These are phyloP conservation scores for Cenchrus fungigraminus DNA, from an alignment of 176 grass and related monocot species.

Conservation along the genomic window DNA sequence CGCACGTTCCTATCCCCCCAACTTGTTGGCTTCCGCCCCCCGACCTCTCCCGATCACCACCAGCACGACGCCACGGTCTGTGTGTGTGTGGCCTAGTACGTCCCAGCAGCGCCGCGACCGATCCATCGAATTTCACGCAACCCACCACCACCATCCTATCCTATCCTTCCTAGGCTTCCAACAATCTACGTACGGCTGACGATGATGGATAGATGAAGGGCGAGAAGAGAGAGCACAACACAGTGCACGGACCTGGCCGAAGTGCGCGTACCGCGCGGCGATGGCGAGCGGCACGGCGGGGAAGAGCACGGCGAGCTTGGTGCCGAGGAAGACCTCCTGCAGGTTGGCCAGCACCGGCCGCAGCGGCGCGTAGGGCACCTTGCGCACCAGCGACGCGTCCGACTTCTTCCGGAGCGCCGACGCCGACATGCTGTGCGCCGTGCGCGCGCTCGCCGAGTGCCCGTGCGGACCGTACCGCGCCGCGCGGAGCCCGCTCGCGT, in stretches of 20 bases:
- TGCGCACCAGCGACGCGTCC: constrained; percentile 60
- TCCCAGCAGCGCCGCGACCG: too few relatives aligned
- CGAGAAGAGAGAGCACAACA: too few relatives aligned
- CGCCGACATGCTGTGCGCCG: constrained; percentile 83
- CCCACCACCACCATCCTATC: too few relatives aligned
- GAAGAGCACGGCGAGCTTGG: constrained; percentile 92
- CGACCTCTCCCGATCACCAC: too few relatives aligned
- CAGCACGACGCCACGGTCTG: too few relatives aligned
- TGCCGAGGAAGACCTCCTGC: constrained; percentile 88
- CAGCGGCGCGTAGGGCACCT: constrained; percentile 62
- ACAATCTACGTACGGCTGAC: too few relatives aligned
- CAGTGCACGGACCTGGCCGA: constrained; percentile 27
- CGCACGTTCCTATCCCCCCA: too few relatives aligned
- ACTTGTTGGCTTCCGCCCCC: too few relatives aligned
- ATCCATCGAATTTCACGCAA: too few relatives aligned
- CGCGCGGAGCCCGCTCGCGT: constrained; percentile 18
- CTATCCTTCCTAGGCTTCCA: too few relatives aligned
- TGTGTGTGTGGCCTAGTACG: too few relatives aligned
- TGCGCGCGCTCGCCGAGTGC: constrained; percentile 48
- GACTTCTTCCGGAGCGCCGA: constrained; percentile 87
- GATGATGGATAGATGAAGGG: too few relatives aligned
- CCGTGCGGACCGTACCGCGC: constrained; percentile 45
- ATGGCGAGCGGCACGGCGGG: constrained; percentile 70
- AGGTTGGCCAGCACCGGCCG: constrained; percentile 62
- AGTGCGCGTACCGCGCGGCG: constrained; percentile 54